Base-by-base conservation (phyloP, 2,329 filamentous ascomycete species). In the Aspergillus glaucus region DNA sequence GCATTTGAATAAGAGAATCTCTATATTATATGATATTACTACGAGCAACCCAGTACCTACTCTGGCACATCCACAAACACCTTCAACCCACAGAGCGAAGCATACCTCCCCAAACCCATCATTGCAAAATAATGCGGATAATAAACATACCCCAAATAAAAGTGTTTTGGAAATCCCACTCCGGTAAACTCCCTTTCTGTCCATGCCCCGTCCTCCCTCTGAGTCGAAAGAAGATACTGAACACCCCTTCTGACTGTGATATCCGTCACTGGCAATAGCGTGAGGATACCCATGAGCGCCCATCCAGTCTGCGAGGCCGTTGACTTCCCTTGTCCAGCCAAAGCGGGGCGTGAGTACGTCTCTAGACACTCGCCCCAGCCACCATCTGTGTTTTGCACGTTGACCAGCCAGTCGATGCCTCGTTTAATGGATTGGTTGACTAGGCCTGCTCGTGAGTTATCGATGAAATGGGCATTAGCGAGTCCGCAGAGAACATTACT, bases 271-370 rank as follows among this genome's bases (percentile, higher is more conserved):
- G 51, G 47, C 2, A 53, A 22, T 15, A 45, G 32, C 3, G 58
- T 22, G 28, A 67, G 37, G 24, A 68, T 30, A 0, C 51, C 63
- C 58, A 67, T 61, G 1, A 66, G 41, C 2, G 52, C 64, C 66
- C 66, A 69, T 0, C 64, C 62, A 3, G 65, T 63, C 49, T 69
- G 65, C 4, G 65, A 61, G 0, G 67, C 48, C 1, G 62, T 68
- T 6, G 59, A 62, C 1, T 26, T 15, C 5, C 54, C 59, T 22
- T 45, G 48, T 1, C 50, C 55, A 9, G 49, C 54, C 8, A 21
- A 37, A 3, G 44, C 10, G 3, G 53, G 45, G 44, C 54, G 37
- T 8, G 46, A 24, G 40, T 68, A 68, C 0, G 61, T 53, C 1
- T 45, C 41, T 0, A 62, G 14, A 1, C 46, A 48, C 37, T 68